Evolutionary conservation across 2,329 filamentous ascomycete species (phyloP).

Genomic region (Cordyceps fumosorosea): DNA sequence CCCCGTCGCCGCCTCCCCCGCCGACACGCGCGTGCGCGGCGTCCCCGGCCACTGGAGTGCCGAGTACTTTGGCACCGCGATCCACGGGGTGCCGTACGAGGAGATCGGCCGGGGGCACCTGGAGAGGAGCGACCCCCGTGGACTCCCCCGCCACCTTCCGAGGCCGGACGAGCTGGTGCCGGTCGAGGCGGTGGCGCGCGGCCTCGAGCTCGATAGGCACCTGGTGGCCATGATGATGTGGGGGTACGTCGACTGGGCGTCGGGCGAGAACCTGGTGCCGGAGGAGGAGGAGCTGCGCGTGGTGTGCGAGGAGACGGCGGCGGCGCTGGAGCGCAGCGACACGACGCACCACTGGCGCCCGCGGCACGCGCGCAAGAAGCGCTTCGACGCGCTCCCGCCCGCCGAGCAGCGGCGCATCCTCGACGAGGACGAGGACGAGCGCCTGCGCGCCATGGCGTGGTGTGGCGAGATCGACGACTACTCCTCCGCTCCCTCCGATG

Average conservation of each 20-base stretch:
- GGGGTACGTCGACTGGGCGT: conserved; percentile 52
- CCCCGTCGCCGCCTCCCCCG: conserved; percentile 21
- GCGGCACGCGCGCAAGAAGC: conserved; percentile 39
- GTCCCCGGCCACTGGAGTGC: conserved; percentile 17
- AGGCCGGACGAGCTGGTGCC: conserved; percentile 54
- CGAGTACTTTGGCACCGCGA: conserved; percentile 18
- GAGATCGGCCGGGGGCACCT: conserved; percentile 46
- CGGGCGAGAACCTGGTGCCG: conserved; percentile 44
- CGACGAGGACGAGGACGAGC: conserved; percentile 29
- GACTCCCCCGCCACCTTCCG: conserved; percentile 38
- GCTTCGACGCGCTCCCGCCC: conserved; percentile 32
- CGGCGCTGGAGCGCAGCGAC: conserved; percentile 24
- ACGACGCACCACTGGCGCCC: conserved; percentile 35
- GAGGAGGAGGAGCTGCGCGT: conserved; percentile 45
- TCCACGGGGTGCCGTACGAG: conserved; percentile 45
- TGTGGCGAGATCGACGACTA: conserved; percentile 19
- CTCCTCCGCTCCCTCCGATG: neutral
- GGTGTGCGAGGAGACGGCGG: conserved; percentile 31
- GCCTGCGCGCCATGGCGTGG: conserved; percentile 29
- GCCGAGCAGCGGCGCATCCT: conserved; percentile 32
- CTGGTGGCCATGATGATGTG: conserved; percentile 54
- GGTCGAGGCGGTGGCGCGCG: conserved; percentile 46
- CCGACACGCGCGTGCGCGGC: neutral
- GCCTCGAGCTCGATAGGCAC: conserved; percentile 46
- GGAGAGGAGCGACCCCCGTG: conserved; percentile 56